Conservation (phyloP, 2,329 filamentous ascomycete genomes). For the Fusarium pseudoanthophilum region DNA sequence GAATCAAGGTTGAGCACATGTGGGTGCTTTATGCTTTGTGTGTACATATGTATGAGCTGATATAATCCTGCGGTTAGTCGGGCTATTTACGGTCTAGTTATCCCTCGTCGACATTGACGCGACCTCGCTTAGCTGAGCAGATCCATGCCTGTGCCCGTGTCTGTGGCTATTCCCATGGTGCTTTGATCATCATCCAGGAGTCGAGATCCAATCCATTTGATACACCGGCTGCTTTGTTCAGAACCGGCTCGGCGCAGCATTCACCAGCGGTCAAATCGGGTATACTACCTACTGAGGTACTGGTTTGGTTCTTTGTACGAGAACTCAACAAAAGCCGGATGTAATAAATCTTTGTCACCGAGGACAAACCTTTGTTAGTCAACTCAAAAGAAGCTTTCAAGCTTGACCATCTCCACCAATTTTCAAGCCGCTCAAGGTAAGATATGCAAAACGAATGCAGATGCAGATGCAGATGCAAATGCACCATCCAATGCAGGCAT, state of each 20-base stretch:
- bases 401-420: slow-evolving; percentile 20
- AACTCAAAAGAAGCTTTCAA: slow-evolving; percentile 22
- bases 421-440: slow-evolving; percentile 2
- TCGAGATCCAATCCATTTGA: slow-evolving; percentile 12
- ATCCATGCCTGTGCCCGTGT: slow-evolving; percentile 5
- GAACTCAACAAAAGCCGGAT: slow-evolving; percentile 1
- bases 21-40: not conserved
- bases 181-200: slow-evolving; percentile 21
- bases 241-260: slow-evolving; percentile 13
- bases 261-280: slow-evolving; percentile 1
- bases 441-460: slow-evolving; percentile 8
- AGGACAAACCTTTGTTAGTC: not conserved
- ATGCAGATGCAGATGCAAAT: not conserved
- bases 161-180: not conserved
- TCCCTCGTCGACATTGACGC: not conserved
- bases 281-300: not conserved
- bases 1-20: not conserved
- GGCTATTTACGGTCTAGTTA: not conserved
- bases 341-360: slow-evolving; percentile 3
- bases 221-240: slow-evolving; percentile 14
- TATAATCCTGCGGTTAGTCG: not conserved
- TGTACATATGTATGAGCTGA: not conserved
- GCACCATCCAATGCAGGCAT: slow-evolving; percentile 1
- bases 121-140: slow-evolving; percentile 13
- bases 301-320: not conserved